Base-by-base conservation (phyloP, 2,329 filamentous ascomycete species). In the Monosporascus cannonballus region DNA sequence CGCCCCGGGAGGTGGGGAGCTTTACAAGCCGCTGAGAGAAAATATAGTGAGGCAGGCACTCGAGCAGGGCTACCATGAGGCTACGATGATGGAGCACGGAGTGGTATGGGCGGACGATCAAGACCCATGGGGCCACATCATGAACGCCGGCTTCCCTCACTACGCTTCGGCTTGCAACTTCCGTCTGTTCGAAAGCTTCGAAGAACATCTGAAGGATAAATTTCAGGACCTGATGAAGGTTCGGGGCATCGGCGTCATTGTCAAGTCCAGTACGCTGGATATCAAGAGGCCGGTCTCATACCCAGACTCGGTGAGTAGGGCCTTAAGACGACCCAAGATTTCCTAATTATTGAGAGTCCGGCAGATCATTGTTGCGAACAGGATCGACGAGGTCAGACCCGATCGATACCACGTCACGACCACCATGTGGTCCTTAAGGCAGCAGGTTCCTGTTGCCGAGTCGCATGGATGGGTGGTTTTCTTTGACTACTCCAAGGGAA, bases 51-150 rank as follows among this genome's bases (percentile, higher is more conserved):
- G 15, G 9, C 37, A 37, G 42, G 55, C 53, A 3, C 48, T 57
- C 18, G 53, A 27, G 2, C 51, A 53, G 15, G 55, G 53, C 34
- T 57, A 57, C 42, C 53, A 57, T 34, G 45, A 51, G 36, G 25
- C 50, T 8, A 51, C 47, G 4, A 57, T 57, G 53, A 51, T 51
- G 51, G 55, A 57, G 49, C 53, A 55, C 24, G 55, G 53, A 3
- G 55, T 57, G 17, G 24, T 37, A 9, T 57, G 53, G 55, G 55
- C 55, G 4, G 55, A 55, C 36, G 55, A 57, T 41, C 55, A 57
- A 25, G 55, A 57, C 44, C 53, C 55, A 2, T 57, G 37, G 30
- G 53, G 53, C 3, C 55, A 57, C 41, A 50, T 57, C 41, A 57
- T 50, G 51, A 57, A 57, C 30, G 50, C 50, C 9, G 34, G 51